Percentiles rank a stretch among this genome's conserved stretches.
Evolutionary conservation across 306 rosid species (phyloP).

Genomic region (Betula pendula): DNA sequence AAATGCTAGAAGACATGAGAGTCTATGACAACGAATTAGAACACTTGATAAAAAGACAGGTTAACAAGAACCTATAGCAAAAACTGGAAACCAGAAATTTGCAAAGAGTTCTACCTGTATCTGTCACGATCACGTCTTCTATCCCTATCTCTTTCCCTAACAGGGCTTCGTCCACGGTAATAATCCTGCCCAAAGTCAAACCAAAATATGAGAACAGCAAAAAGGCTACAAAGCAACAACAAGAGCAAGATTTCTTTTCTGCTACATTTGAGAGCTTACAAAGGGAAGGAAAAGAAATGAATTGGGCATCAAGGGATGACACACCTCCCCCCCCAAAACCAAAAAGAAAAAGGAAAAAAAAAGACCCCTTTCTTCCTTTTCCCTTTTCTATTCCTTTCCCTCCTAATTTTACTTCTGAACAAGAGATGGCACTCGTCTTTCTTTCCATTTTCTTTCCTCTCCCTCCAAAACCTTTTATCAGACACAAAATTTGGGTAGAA

Average conservation of each 20-base stretch:
- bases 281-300: background rate
- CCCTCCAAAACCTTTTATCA: background rate
- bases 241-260: background rate
- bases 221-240: background rate
- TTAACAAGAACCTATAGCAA: background rate
- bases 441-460: background rate
- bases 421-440: background rate
- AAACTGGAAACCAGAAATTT: slow-evolving; percentile 1
- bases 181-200: slow-evolving; percentile 50
- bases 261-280: background rate
- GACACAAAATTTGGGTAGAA: slow-evolving; percentile 2
- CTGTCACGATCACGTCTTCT: slow-evolving; percentile 91
- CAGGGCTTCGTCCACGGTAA: slow-evolving; percentile 87
- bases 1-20: background rate
- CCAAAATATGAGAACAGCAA: slow-evolving; percentile 11
- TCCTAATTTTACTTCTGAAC: background rate
- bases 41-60: background rate
- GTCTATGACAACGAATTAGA: background rate
- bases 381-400: background rate
- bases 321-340: too few species aligned
- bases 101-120: slow-evolving; percentile 60
- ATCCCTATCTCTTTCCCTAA: slow-evolving; percentile 81
- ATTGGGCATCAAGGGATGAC: background rate
- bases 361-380: too few species aligned
- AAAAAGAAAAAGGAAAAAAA: too few species aligned